phyloP scores from a whole-genome alignment of 345 rosid species.

The Aquilaria sinensis region DNA sequence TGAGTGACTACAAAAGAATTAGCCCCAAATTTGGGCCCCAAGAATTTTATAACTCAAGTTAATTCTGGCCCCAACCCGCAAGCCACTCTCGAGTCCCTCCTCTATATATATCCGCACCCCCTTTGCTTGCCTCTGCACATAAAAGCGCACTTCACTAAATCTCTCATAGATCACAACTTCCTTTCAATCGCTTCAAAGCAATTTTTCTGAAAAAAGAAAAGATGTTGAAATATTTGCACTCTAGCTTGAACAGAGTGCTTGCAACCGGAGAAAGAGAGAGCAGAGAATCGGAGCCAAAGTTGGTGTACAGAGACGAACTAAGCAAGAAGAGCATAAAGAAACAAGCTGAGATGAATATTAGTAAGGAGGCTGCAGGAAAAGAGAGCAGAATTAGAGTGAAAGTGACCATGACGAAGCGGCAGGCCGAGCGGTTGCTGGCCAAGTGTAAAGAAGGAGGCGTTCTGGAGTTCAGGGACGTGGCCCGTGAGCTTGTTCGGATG shows the following conservation, averaged over 20 bases:
- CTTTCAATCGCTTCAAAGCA: too few relatives aligned
- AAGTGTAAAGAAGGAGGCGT: slow-evolving; percentile 47
- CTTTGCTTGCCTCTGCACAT: too few relatives aligned
- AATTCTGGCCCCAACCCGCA: too few relatives aligned
- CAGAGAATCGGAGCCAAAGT: slow-evolving; percentile 18
- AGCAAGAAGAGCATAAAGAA: slow-evolving; percentile 6
- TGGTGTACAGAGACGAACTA: slow-evolving; percentile 27
- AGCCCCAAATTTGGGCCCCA: too few relatives aligned
- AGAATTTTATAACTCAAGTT: too few relatives aligned
- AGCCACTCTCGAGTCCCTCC: too few relatives aligned
- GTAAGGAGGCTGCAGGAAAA: slow-evolving; percentile 7
- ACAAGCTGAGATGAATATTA: slow-evolving; percentile 3
- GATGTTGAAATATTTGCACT: background rate
- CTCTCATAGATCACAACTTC: too few relatives aligned
- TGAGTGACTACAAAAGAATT: too few relatives aligned
- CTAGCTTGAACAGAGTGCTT: slow-evolving; percentile 1
- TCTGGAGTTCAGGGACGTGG: slow-evolving; percentile 43
- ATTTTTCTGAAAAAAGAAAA: background rate
- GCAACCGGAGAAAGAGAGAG: slow-evolving; percentile 11
- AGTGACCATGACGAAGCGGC: slow-evolving; percentile 58
- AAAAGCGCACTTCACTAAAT: too few relatives aligned
- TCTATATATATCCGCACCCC: too few relatives aligned
- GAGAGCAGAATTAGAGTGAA: slow-evolving; percentile 34
- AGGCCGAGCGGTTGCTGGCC: slow-evolving; percentile 40
- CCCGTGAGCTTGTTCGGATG: slow-evolving; percentile 33